Percentiles rank a stretch among this genome's conserved stretches.
Conservation (phyloP, 202 grass and related monocot genomes). For the Schoenoplectus triqueter region DNA sequence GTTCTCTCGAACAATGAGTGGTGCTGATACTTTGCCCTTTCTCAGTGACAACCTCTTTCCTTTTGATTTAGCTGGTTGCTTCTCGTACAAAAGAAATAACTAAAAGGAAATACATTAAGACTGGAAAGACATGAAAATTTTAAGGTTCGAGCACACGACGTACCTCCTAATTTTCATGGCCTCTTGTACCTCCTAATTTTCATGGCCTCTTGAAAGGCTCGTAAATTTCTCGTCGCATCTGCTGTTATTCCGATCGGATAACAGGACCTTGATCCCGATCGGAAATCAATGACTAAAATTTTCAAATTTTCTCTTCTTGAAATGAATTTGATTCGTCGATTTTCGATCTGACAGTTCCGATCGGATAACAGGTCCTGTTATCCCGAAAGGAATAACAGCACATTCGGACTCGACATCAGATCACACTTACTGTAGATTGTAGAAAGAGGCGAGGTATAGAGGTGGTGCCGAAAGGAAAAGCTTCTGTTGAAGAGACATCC, state of each 20-base stretch:
- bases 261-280: constrained; percentile 40
- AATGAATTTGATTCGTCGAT: not conserved
- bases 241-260: constrained; percentile 38
- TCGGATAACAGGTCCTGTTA: too few species aligned
- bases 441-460: constrained; percentile 16
- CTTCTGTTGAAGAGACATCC: constrained; percentile 40
- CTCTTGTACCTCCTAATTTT: constrained; percentile 64
- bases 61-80: constrained; percentile 45
- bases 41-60: constrained; percentile 64
- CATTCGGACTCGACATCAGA: too few species aligned
- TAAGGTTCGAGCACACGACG: not conserved
- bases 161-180: constrained; percentile 55
- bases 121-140: not conserved
- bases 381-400: too few species aligned
- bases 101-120: not conserved
- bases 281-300: constrained; percentile 23
- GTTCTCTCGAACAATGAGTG: constrained; percentile 67
- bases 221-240: constrained; percentile 59
- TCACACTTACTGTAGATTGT: constrained; percentile 27
- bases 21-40: constrained; percentile 63
- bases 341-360: too few species aligned
- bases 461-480: constrained; percentile 27
- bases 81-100: constrained; percentile 40
- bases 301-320: not conserved
- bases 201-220: constrained; percentile 52